Conservation (phyloP, 169 alveolate species). For the Theileria equi region DNA sequence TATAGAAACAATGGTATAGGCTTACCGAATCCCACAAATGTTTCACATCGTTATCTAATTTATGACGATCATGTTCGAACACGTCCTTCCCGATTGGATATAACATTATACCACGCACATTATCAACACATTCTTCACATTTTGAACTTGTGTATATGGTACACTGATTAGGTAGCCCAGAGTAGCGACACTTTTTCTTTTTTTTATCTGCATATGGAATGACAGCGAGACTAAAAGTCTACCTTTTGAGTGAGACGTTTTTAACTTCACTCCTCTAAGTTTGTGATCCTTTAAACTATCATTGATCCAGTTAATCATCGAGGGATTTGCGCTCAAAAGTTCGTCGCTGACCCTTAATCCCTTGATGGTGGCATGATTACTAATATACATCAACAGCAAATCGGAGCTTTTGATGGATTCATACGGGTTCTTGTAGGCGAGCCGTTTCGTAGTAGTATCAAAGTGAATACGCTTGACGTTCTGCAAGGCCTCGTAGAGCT, state of each 20-base stretch:
- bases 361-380: constrained; percentile 5
- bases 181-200: constrained; percentile 64
- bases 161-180: constrained; percentile 62
- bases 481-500: constrained; percentile 46
- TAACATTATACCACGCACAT: constrained; percentile 61
- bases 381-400: constrained; percentile 32
- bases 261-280: constrained; percentile 62
- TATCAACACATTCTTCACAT: constrained; percentile 65
- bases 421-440: constrained; percentile 46
- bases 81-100: constrained; percentile 70
- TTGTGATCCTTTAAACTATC: constrained; percentile 59
- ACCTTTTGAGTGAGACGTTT: constrained; percentile 64
- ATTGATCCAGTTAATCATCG: constrained; percentile 60
- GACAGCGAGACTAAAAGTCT: neutral
- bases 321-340: constrained; percentile 47
- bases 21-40: constrained; percentile 73
- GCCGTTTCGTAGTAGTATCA: constrained; percentile 44
- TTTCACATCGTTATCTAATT: constrained; percentile 69
- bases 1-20: neutral
- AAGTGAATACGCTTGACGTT: constrained; percentile 60
- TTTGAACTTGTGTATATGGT: constrained; percentile 62
- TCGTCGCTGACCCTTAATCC: constrained; percentile 64
- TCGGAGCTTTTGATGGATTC: constrained; percentile 47
- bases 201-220: constrained; percentile 21
- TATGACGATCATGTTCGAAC: constrained; percentile 66